Percentiles rank a stretch among this genome's conserved stretches.
Evolutionary conservation across 139 green algal species (phyloP).

Genomic region (Axilococcus clingmanii): DNA sequence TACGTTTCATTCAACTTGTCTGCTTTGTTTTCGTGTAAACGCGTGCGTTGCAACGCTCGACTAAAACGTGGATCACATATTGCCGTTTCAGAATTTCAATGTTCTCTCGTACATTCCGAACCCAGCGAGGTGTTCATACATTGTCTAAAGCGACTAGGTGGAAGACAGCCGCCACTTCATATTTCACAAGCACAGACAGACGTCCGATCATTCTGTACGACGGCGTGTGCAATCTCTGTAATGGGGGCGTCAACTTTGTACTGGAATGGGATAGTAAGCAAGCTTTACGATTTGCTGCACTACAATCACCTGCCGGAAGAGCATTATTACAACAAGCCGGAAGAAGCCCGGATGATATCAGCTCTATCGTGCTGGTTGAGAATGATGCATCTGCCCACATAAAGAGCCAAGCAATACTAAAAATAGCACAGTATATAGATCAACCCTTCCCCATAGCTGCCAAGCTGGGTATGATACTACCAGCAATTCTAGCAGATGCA

Average conservation of each 20-base stretch:
- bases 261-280: constrained; percentile 49
- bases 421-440: constrained; percentile 39
- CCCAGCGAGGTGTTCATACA: too few species aligned
- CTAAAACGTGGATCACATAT: too few species aligned
- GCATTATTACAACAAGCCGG: constrained; percentile 52
- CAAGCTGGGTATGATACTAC: constrained; percentile 26
- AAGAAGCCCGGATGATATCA: constrained; percentile 61
- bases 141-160: too few species aligned
- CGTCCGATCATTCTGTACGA: constrained; percentile 75
- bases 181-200: too few species aligned
- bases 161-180: neutral
- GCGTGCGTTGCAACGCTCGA: too few species aligned
- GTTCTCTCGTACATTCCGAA: too few species aligned
- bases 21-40: too few species aligned
- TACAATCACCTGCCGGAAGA: constrained; percentile 57
- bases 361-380: constrained; percentile 73
- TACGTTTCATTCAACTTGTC: too few species aligned
- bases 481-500: constrained; percentile 32
- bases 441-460: constrained; percentile 46
- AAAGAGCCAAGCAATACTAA: constrained; percentile 49
- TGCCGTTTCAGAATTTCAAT: too few species aligned
- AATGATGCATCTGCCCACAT: constrained; percentile 25
- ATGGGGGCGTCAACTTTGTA: constrained; percentile 71
- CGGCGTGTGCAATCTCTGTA: constrained; percentile 79
- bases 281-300: constrained; percentile 52